Evolutionary conservation across 2,329 filamentous ascomycete genomes (phyloP), one percentile per base, ranked within the genome.

Genomic region (Nothomitra cinnamomea): DNA sequence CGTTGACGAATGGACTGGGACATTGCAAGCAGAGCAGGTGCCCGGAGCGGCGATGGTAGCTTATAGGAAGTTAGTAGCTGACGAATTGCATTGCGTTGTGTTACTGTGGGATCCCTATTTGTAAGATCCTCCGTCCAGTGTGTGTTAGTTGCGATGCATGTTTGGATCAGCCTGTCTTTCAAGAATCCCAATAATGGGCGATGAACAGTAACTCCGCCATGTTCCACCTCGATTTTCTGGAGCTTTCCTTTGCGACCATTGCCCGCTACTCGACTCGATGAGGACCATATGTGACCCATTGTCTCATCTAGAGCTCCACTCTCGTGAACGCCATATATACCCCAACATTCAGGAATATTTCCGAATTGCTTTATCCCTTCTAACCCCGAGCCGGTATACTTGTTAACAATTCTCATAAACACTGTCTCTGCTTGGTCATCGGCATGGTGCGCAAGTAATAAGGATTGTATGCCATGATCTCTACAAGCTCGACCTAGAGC

Each of bases 381-480:
- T 28, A 95, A 70, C 0, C 86, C 88, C n/a, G 75, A 70, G n/a
- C 78, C 77, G 1, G 76, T 70, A 60, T 87, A 83, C 0, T 82
- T 80, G 2, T 72, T 71, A 7, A 82, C 67, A 36, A 96, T 66
- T 42, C 92, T 78, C 80, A 88, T 85, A 50, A 96, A 68, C 2
- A 94, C 74, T 0, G 89, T 95, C 69, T 98, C 92, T 54, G 88
- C 84, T 62, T 92, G 87, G 61, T 98, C 92, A 61, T 95, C 89
- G 57, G 77, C 72, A 64, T 98, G 92, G 63, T 98, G 92, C 2
- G 83, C 92, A 25, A 94, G 70, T 40, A 95, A 75, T 1, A 96
- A 65, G 19, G 78, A 77, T 3, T 66, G 67, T 2, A 85, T 76
- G 0, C 68, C 63, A 4, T 69, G 59, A 1, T 68, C 64, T 15